Evolutionary conservation across 805 yeast genomes (phyloP).

Genomic region (Metschnikowia vanudenii): DNA sequence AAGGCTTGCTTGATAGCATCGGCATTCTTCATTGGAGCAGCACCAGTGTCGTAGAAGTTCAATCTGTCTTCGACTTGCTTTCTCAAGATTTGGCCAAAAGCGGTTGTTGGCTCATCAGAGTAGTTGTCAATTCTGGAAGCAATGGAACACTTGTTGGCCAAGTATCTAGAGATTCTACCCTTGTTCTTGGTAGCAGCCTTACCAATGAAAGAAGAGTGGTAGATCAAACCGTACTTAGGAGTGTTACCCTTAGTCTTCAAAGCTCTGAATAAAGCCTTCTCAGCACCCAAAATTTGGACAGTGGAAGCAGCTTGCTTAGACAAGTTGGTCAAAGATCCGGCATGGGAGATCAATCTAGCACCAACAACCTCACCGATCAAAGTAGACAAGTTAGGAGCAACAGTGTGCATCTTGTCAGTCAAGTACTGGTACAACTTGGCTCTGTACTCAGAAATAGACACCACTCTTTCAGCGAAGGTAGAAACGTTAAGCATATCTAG

Average conservation of each 20-base stretch:
- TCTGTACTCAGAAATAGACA: slow-evolving; percentile 88
- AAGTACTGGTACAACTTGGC: slow-evolving; percentile 78
- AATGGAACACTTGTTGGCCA: slow-evolving; percentile 98
- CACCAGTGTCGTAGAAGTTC: slow-evolving; percentile 93
- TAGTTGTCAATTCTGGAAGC: slow-evolving; percentile 98
- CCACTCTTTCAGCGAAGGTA: slow-evolving; percentile 92
- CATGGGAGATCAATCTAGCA: slow-evolving; percentile 96
- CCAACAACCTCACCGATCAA: slow-evolving; percentile 98
- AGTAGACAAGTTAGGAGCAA: slow-evolving; percentile 80
- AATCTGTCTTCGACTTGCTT: slow-evolving; percentile 98
- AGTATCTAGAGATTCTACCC: slow-evolving; percentile 97
- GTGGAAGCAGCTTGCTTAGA: slow-evolving; percentile 99
- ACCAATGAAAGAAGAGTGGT: slow-evolving; percentile 96
- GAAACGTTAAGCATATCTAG: slow-evolving; percentile 89
- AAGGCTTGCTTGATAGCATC: slow-evolving; percentile 94
- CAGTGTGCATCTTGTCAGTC: slow-evolving; percentile 94
- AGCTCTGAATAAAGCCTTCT: slow-evolving; percentile 98
- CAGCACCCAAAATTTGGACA: slow-evolving; percentile 97
- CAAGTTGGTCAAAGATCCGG: slow-evolving; percentile 90
- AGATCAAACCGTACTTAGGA: slow-evolving; percentile 95
- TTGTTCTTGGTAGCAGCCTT: slow-evolving; percentile 98
- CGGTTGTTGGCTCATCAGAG: slow-evolving; percentile 89
- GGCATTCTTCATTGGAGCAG: slow-evolving; percentile 92
- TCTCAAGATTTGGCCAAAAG: slow-evolving; percentile 87
- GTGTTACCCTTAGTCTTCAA: slow-evolving; percentile 98